phyloP scores from a whole-genome alignment of 2,329 filamentous ascomycete genomes.

The Epichloe baconii region DNA sequence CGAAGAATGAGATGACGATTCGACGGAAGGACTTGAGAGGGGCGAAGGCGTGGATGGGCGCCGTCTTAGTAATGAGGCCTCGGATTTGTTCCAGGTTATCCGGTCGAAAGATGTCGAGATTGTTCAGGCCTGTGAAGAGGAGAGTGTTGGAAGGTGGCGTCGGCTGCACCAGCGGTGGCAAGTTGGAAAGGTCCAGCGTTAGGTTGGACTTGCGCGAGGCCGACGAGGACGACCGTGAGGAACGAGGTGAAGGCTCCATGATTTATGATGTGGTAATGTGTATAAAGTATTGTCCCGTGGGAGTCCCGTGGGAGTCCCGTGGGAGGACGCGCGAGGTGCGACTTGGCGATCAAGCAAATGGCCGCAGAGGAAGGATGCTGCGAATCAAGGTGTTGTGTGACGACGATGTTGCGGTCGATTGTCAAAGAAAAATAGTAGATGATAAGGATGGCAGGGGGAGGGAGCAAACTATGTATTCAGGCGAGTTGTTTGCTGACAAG shows the following conservation, averaged over 20 bases:
- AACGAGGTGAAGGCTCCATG: constrained; percentile 25
- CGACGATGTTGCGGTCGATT: neutral
- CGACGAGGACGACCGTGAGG: constrained; percentile 31
- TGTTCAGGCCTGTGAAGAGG: constrained; percentile 68
- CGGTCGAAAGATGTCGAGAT: constrained; percentile 59
- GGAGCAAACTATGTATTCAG: neutral
- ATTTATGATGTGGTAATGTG: constrained; percentile 7
- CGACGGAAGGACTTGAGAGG: constrained; percentile 73
- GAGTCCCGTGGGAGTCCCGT: no score
- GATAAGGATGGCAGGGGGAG: neutral
- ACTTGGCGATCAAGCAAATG: neutral
- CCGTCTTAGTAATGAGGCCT: constrained; percentile 55
- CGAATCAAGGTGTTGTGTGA: neutral
- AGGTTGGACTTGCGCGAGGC: constrained; percentile 36
- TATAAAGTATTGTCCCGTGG: neutral
- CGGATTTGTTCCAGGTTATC: constrained; percentile 63
- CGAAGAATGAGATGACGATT: constrained; percentile 68
- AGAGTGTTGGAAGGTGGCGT: constrained; percentile 71
- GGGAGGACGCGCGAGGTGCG: neutral
- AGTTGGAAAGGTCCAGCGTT: constrained; percentile 58
- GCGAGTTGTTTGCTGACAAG: neutral
- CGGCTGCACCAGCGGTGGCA: constrained; percentile 58
- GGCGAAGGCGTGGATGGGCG: constrained; percentile 63
- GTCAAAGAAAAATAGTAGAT: neutral
- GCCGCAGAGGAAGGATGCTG: neutral